Evolutionary conservation across 2,329 filamentous ascomycete genomes (phyloP), one percentile per base, ranked within the genome.

Genomic region (Thelonectria discophora): DNA sequence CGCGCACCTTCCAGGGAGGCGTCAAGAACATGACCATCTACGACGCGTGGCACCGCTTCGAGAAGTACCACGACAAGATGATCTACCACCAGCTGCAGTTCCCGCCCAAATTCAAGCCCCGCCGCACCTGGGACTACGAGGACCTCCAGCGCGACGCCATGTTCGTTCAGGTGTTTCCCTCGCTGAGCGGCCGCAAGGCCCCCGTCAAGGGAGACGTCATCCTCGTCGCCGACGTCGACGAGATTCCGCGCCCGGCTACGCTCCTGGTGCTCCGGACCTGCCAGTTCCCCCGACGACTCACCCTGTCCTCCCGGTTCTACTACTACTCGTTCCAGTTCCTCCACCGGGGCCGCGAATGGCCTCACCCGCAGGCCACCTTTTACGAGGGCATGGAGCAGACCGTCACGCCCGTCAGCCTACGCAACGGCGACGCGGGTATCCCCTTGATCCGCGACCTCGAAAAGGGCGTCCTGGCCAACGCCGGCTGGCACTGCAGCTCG

Each of bases 401-500:
- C 7, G 75, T 89, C 47, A 72, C 76, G 18, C 87, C 86, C 0
- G 79, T 80, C 24, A 80, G 86, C 66, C 76, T 89, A 52, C 82
- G 86, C 21, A 79, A 79, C 64, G 77, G 80, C 43, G 79, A 82
- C 55, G 77, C 79, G 46, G 78, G 79, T 3, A 48, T 78, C 5
- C 75, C 75, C 43, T 70, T 79, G 1, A 63, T 78, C 1, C 75
- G 79, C 32, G 73, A 74, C 37, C 73, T 76, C 43, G 80, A 85
- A 62, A 79, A 78, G 64, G 79, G 75, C 8, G 76, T 78, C 6
- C 63, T 87, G 34, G 73, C 72, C 67, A 81, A 85, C 66, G 83
- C 84, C 0, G 82, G 77, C 0, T 89, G 87, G 87, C 86, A 89
- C 72, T 89, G 86, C 77, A 86, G 83, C 52, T 84, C 79, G 57